Base-by-base conservation (phyloP, 768 basidiomycete species). In the Aureoboletus auriporus region DNA sequence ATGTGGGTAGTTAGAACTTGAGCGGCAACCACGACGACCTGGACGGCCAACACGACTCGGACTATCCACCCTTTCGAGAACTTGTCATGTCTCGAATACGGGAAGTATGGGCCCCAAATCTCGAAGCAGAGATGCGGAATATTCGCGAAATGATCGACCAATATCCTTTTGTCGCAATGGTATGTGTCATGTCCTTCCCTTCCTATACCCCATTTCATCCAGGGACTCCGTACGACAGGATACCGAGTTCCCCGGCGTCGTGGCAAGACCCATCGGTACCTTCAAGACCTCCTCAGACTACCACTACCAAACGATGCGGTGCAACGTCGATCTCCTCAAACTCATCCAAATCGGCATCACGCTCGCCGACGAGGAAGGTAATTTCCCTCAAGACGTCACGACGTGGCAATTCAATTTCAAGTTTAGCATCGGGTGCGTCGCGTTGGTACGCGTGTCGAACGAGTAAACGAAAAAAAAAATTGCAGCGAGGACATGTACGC, bases 401-500 rank as follows among this genome's bases (percentile, higher is more conserved):
- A 96, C 94, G 45, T 99, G 96, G 96, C 96, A 99, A 69, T 99
- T 99, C 74, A 99, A 99, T 69, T 98, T 99, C 74, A 81, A 79
- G 63, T 99, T 98, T 69, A 89, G 81, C 67, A 71, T 93, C 53
- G 80, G 80, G 95, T 93, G 63, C 56, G 86, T 30, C 16, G 29
- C 6, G 8, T 8, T 8, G 2, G 10, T 33, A 23, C 20, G 20
- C 20, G 20, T 23, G 20, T 23, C 2, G 20, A 23, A 23, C 20
- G 20, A 23, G 20, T 23, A 23, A 23, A 23, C 4, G 20, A 23
- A 23, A 23, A 23, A 23, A 23, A 23, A 23, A 23, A 23, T 33
- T 28, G 6, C 16, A 97, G 94, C 60, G 90, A 96, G 46, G 96
- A 99, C 71, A 97, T 98, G 92, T 98, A 89, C 66, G 88, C 93